phyloP scores from a whole-genome alignment of 23 red algal species.

The Gracilaria caudata region DNA sequence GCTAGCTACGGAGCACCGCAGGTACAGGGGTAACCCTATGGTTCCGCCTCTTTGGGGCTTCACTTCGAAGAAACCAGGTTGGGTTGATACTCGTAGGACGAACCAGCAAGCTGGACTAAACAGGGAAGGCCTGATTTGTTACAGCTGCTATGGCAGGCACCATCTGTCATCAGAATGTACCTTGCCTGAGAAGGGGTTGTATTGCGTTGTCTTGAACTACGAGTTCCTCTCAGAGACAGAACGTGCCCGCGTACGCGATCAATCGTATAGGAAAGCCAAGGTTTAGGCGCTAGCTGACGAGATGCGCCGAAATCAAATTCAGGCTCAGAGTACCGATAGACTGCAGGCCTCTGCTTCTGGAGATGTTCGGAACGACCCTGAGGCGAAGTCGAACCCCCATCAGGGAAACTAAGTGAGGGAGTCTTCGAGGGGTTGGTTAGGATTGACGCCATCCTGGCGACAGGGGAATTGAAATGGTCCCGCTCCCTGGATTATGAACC shows the following conservation, averaged over 20 bases:
- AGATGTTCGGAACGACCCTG: neutral
- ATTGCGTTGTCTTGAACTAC: conserved; percentile 17
- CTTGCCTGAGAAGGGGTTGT: neutral
- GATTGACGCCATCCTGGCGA: neutral
- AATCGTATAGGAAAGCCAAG: conserved; percentile 29
- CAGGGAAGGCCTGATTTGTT: conserved; percentile 17
- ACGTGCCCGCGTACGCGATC: neutral
- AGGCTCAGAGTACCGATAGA: neutral
- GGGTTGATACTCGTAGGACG: neutral
- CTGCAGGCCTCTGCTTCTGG: neutral
- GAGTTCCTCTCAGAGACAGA: neutral
- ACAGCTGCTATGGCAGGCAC: conserved; percentile 12
- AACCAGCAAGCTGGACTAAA: neutral
- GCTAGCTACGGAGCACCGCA: neutral
- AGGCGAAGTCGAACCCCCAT: neutral
- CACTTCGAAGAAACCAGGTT: neutral
- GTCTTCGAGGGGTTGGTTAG: neutral
- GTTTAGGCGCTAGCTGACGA: neutral
- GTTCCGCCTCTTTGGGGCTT: neutral
- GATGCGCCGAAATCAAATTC: neutral
- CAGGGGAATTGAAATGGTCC: neutral
- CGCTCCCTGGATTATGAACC: neutral
- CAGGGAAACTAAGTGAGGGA: neutral
- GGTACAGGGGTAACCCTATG: neutral
- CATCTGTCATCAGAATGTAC: conserved; percentile 16